Conservation (phyloP, 2,329 filamentous ascomycete genomes). For the Fusarium sp. region DNA sequence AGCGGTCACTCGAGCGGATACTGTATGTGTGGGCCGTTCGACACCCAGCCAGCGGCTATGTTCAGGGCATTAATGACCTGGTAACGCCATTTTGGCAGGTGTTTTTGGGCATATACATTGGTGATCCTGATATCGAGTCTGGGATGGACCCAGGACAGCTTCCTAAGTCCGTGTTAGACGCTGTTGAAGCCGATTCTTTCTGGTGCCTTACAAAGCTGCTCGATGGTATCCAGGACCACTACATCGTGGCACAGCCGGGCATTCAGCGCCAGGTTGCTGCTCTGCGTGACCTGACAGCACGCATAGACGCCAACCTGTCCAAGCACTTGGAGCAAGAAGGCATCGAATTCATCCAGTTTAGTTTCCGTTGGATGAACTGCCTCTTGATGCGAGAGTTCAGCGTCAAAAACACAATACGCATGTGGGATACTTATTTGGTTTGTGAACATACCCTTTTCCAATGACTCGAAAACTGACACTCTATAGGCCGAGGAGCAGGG, state of each 20-base stretch:
- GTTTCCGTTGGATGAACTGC: slow-evolving; percentile 99
- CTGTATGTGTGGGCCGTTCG: slow-evolving; percentile 98
- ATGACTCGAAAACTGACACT: neutral
- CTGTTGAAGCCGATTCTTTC: slow-evolving; percentile 97
- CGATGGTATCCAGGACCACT: slow-evolving; percentile 99
- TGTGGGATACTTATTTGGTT: slow-evolving; percentile 99
- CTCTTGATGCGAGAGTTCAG: slow-evolving; percentile 97
- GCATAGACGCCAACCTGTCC: slow-evolving; percentile 86
- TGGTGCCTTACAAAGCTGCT: slow-evolving; percentile 98
- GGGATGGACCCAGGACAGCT: slow-evolving; percentile 98
- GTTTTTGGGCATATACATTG: slow-evolving; percentile 93
- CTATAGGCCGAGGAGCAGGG: slow-evolving; percentile 95
- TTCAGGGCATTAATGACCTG: slow-evolving; percentile 98
- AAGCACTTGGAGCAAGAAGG: slow-evolving; percentile 91
- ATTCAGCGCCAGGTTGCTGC: slow-evolving; percentile 95
- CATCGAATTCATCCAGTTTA: slow-evolving; percentile 99
- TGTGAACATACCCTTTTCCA: slow-evolving; percentile 50
- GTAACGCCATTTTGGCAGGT: slow-evolving; percentile 99
- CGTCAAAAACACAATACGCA: slow-evolving; percentile 94
- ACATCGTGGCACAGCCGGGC: slow-evolving; percentile 96
- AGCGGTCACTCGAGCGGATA: slow-evolving; percentile 92
- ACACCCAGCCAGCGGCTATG: slow-evolving; percentile 96
- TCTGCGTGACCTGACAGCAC: slow-evolving; percentile 87
- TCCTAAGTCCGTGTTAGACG: slow-evolving; percentile 90
- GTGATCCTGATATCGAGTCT: slow-evolving; percentile 89